Conservation (phyloP, 2,329 filamentous ascomycete species). For the Hypoxylon rubiginosum region DNA sequence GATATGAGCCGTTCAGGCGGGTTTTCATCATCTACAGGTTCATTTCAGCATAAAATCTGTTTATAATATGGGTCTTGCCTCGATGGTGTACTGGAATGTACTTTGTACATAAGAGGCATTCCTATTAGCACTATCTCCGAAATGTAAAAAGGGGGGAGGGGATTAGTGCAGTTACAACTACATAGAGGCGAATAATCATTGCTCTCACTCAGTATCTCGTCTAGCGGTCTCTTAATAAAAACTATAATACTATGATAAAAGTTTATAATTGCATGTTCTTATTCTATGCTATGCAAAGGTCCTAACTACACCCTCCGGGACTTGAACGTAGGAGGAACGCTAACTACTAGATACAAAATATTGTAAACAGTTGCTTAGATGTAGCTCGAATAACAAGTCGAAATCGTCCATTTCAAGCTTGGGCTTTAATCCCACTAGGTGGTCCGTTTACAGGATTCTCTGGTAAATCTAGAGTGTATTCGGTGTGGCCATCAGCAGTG, state of each 20-base stretch:
- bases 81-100: too few species aligned
- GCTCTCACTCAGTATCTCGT: too few species aligned
- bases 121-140: too few species aligned
- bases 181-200: too few species aligned
- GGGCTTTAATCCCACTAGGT: slow-evolving; percentile 43
- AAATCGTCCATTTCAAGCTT: slow-evolving; percentile 38
- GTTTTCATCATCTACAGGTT: neutral
- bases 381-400: neutral
- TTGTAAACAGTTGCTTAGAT: neutral
- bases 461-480: slow-evolving; percentile 5
- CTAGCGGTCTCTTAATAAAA: neutral
- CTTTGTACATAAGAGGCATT: too few species aligned
- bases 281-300: neutral
- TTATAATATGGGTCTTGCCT: neutral
- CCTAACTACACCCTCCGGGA: neutral
- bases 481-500: neutral
- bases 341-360: neutral
- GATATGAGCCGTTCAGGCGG: neutral
- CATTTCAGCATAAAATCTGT: neutral
- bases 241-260: neutral
- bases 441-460: slow-evolving; percentile 19
- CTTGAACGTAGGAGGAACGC: neutral
- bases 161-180: too few species aligned
- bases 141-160: too few species aligned
- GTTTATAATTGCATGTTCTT: neutral